Conservation (phyloP, 2,329 filamentous ascomycete genomes). For the Aspergillus latus region DNA sequence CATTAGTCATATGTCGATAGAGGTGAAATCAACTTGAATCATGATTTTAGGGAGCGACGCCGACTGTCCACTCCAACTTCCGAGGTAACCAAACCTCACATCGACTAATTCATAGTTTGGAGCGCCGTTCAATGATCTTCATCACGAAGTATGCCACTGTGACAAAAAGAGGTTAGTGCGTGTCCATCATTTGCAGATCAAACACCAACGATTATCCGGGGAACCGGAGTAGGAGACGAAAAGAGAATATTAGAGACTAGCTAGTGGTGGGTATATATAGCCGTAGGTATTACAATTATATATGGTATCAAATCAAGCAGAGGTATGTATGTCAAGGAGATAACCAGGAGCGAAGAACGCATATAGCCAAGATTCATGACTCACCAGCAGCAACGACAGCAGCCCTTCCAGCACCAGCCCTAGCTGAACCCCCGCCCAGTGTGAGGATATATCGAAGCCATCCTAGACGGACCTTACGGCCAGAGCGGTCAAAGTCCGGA, state of each 20-base stretch:
- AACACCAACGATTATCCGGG: not conserved
- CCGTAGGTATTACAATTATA: not conserved
- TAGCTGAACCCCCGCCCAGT: conserved; percentile 42
- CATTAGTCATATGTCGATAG: no score
- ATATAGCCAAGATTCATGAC: not conserved
- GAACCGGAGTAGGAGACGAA: not conserved
- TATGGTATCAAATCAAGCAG: not conserved
- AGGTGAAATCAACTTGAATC: not conserved
- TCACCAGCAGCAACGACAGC: conserved; percentile 4
- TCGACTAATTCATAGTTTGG: not conserved
- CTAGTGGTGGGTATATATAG: not conserved
- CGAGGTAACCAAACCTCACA: no score
- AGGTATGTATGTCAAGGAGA: not conserved
- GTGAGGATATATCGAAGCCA: conserved; percentile 43
- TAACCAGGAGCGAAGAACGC: not conserved
- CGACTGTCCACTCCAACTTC: no score
- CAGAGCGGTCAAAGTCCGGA: conserved; percentile 62
- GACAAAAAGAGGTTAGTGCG: not conserved
- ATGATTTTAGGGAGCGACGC: no score
- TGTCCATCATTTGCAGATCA: not conserved
- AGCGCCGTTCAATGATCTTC: conserved; percentile 9
- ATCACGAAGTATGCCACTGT: conserved; percentile 6
- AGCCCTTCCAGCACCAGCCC: conserved; percentile 35
- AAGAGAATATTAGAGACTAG: conserved; percentile 1
- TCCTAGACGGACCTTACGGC: conserved; percentile 42